Evolutionary conservation across 2,329 filamentous ascomycete genomes (phyloP), one percentile per base, ranked within the genome.

Genomic region (Aspergillus bombycis): DNA sequence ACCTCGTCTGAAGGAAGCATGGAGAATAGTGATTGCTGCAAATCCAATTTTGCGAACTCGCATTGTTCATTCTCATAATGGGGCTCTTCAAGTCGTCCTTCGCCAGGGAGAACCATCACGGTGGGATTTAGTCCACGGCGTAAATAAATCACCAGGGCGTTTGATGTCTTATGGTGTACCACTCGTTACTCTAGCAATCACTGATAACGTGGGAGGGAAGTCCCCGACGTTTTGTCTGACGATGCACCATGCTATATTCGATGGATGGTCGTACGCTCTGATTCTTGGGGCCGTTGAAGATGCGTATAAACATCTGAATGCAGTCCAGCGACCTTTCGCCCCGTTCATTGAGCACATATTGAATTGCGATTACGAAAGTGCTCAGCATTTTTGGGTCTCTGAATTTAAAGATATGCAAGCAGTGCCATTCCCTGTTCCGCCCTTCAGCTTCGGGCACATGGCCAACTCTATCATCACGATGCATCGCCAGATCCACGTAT

Each of bases 251-350:
- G 80, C 79, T 12, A 68, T 83, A 4, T 83, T 82, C 61, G 82
- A 84, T 68, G 82, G 80, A 10, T 78, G 74, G 73, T 74, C 72
- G 28, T 62, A 72, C 30, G 67, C 70, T 12, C 61, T 72, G 19
- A 65, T 75, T 43, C 60, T 72, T 12, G 46, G 71, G 5, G 60
- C 65, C 50, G 68, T 74, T 16, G 62, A 68, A 30, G 60, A 62
- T 41, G 70, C 66, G 9, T 72, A 72, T 50, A 50, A 53, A 26
- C 58, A 41, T 7, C 9, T 30, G 12, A 3, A 34, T 14, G 11
- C 78, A 26, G 84, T 84, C 0, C 84, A 86, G 65, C 74, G 77
- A n/a, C 73, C 78, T 12, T 84, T 87, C 70, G 84, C 86, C 65
- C 75, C 75, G 32, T 78, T 85, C 23, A 78, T 88, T 48, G 78